phyloP scores from a whole-genome alignment of 1,284 basidiomycete species.

The Tremellales sp. region DNA sequence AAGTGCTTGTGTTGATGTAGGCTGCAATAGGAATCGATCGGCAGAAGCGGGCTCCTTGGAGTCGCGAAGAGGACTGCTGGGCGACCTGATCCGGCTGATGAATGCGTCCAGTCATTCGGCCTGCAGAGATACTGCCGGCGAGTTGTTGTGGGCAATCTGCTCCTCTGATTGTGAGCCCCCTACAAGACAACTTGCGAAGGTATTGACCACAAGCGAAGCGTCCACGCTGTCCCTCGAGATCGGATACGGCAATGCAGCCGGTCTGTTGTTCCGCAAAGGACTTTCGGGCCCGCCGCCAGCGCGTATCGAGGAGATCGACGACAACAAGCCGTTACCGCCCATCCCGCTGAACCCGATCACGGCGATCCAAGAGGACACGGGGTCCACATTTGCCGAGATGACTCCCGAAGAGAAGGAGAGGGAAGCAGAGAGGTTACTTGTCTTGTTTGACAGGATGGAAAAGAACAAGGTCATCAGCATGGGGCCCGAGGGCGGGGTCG shows the following conservation, averaged over 20 bases:
- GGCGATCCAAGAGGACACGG: constrained; percentile 1
- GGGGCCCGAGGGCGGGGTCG: constrained; percentile 27
- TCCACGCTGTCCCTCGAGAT: constrained; percentile 65
- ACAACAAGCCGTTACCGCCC: constrained; percentile 28
- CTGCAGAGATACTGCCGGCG: constrained; percentile 72
- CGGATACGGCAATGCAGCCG: constrained; percentile 89
- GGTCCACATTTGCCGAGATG: constrained; percentile 57
- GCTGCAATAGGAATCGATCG: constrained; percentile 61
- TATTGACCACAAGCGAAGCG: constrained; percentile 53
- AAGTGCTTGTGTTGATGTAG: background rate
- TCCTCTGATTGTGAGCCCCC: constrained; percentile 66
- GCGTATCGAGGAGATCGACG: constrained; percentile 49
- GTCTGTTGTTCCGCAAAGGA: constrained; percentile 84
- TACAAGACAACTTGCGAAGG: background rate
- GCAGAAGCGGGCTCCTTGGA: constrained; percentile 59
- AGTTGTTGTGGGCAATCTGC: constrained; percentile 75
- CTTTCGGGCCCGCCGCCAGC: constrained; percentile 58
- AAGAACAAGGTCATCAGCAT: constrained; percentile 53
- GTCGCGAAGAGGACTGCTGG: constrained; percentile 64
- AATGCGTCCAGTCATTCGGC: constrained; percentile 65
- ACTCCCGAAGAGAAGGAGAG: constrained; percentile 85
- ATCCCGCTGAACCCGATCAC: constrained; percentile 12
- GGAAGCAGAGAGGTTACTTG: constrained; percentile 84
- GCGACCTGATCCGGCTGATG: constrained; percentile 73
- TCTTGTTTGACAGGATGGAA: constrained; percentile 81